Base-by-base conservation (phyloP, 2,329 filamentous ascomycete species). In the Talaromyces sp. region DNA sequence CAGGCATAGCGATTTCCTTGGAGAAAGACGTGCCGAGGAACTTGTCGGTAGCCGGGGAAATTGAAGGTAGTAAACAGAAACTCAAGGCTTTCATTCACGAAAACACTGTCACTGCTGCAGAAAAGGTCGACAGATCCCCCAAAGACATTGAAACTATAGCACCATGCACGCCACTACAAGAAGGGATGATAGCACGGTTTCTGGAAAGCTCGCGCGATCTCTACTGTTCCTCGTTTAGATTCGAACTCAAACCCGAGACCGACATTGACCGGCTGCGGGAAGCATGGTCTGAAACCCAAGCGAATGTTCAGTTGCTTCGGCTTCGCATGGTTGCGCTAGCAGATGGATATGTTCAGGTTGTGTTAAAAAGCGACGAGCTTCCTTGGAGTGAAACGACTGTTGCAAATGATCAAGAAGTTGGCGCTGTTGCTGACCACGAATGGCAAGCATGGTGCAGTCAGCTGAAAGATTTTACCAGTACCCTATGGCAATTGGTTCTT, bases 121-220 rank as follows among this genome's bases (percentile, higher is more conserved):
- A 76, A 6, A 72, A 76, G 3, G 74, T 96, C 0, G 72, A 73
- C 0, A 62, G 87, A 1, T 65, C 75, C 0, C 70, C 76, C 1
- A 67, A 73, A 5, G 76, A 84, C 1, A 81, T 96, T 9, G 88
- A 94, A 66, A 83, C 84, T 59, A 83, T 96, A 53, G 84, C 84
- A 0, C 92, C 91, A 3, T 96, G 92, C 68, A 95, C 92, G 0
- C 83, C 91, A 0, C 76, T 96, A 1, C 92, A 97, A 67, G 85
- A 93, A 69, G 92, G 91, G 0, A 93, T 97, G 77, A 84, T 96
- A 52, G 87, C 88, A 5, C 82, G 85, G 51, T 86, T 85, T 22
- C 69, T 88, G 37, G 81, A 84, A 9, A 84, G 77, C 17, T 73
- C 79, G 0, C 69, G 75, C 0, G 77, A 80, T 0, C 74, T 88